phyloP scores from a whole-genome alignment of 495 filamentous ascomycete species.

The Durotheca rogersii region DNA sequence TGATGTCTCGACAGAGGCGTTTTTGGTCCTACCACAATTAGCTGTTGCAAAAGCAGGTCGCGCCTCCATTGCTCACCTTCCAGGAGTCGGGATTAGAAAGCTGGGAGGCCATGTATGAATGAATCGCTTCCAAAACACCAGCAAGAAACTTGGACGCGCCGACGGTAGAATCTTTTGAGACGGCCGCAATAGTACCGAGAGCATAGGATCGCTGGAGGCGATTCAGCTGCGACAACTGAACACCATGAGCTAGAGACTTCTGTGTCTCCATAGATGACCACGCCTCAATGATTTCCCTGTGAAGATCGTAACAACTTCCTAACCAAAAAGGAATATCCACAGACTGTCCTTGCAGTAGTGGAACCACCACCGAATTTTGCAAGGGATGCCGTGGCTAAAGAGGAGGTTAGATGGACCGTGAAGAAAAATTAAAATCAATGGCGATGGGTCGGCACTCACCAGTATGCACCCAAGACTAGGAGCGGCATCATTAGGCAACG shows the following conservation, averaged over 20 bases:
- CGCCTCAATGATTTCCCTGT: slow-evolving; percentile 45
- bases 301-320: slow-evolving; percentile 51
- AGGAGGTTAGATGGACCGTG: slow-evolving; percentile 6
- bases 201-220: slow-evolving; percentile 68
- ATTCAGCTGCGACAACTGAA: slow-evolving; percentile 64
- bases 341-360: slow-evolving; percentile 34
- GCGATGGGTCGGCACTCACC: slow-evolving; percentile 19
- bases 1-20: slow-evolving; percentile 35
- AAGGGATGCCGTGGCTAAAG: slow-evolving; percentile 63
- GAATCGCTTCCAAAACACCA: slow-evolving; percentile 35
- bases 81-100: slow-evolving; percentile 27
- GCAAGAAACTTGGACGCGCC: slow-evolving; percentile 45
- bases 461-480: slow-evolving; percentile 23
- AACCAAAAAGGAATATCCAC: slow-evolving; percentile 46
- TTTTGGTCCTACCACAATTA: slow-evolving; percentile 32
- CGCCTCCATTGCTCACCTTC: slow-evolving; percentile 33
- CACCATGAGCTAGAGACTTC: slow-evolving; percentile 35
- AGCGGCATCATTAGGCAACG: slow-evolving; percentile 5
- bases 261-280: slow-evolving; percentile 36
- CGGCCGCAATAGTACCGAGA: slow-evolving; percentile 55
- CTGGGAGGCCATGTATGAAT: slow-evolving; percentile 35
- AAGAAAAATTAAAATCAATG: slow-evolving; percentile 11
- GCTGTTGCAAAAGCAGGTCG: not conserved
- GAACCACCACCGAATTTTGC: slow-evolving; percentile 60
- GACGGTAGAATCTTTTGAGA: slow-evolving; percentile 65